A percentile compares a stretch with the other conserved stretches of the same genome.
phyloP scores from a whole-genome alignment of 495 filamentous ascomycete species.

The Acidomyces sp. region DNA sequence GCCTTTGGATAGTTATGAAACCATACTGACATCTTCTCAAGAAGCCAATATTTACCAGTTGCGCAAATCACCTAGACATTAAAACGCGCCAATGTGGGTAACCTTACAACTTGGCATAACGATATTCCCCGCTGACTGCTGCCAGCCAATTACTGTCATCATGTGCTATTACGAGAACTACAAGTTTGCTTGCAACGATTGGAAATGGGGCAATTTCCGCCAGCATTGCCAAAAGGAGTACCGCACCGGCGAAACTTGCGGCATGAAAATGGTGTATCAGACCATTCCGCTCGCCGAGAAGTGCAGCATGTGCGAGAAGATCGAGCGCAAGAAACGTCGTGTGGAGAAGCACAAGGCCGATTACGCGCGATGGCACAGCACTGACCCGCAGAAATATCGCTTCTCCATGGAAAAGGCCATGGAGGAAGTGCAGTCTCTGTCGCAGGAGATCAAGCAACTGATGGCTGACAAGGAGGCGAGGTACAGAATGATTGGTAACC shows the following conservation, averaged over 20 bases:
- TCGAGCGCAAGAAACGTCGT: constrained; percentile 73
- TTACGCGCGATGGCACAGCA: constrained; percentile 12
- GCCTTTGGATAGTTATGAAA: too few relatives aligned
- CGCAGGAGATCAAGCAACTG: constrained; percentile 12
- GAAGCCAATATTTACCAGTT: too few relatives aligned
- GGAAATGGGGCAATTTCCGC: constrained; percentile 90
- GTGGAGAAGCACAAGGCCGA: constrained; percentile 15
- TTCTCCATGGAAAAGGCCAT: constrained; percentile 15
- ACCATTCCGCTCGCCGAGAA: constrained; percentile 44
- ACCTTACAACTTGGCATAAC: not conserved
- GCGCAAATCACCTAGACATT: too few relatives aligned
- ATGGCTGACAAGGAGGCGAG: constrained; percentile 8
- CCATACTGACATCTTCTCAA: too few relatives aligned
- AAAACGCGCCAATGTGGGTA: too few relatives aligned
- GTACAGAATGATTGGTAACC: constrained; percentile 10
- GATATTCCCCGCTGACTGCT: not conserved
- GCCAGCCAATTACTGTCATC: constrained; percentile 17
- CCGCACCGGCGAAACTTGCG: constrained; percentile 94
- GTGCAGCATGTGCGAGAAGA: constrained; percentile 83
- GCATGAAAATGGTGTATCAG: constrained; percentile 78
- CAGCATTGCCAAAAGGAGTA: constrained; percentile 94
- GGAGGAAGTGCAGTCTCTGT: constrained; percentile 11
- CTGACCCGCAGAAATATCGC: constrained; percentile 7
- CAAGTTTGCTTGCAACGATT: constrained; percentile 65
- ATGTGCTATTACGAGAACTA: constrained; percentile 58